phyloP scores from a whole-genome alignment of 2,329 filamentous ascomycete species.

The Clonostachys solani region DNA sequence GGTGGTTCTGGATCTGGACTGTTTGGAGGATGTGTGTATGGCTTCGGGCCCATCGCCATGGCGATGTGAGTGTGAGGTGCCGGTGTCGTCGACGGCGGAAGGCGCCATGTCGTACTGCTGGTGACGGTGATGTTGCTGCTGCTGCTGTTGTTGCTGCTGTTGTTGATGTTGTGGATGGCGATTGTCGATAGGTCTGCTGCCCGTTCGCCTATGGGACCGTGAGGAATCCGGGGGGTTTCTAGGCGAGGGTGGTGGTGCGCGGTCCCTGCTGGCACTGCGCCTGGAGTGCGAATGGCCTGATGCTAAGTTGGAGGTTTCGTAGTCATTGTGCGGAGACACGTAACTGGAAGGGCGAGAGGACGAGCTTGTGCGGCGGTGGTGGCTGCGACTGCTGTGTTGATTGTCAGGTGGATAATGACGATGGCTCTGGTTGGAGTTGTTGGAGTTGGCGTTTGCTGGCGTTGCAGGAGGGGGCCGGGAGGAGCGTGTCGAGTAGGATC shows the following conservation, averaged over 20 bases:
- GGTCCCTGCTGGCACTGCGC: constrained; percentile 62
- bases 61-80: constrained; percentile 19
- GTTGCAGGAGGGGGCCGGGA: background rate
- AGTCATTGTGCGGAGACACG: constrained; percentile 58
- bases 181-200: constrained; percentile 16
- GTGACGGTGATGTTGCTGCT: background rate
- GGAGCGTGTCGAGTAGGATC: background rate
- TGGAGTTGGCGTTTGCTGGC: background rate
- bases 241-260: constrained; percentile 42
- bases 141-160: constrained; percentile 10
- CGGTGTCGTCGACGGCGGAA: background rate
- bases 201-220: constrained; percentile 30
- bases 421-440: background rate
- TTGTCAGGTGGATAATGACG: background rate
- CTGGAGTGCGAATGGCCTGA: constrained; percentile 43
- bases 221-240: constrained; percentile 35
- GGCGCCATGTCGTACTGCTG: background rate
- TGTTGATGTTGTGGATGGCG: constrained; percentile 20
- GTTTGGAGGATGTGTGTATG: constrained; percentile 34
- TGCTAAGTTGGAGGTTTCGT: constrained; percentile 67
- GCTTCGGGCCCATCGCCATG: constrained; percentile 41
- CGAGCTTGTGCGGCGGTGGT: constrained; percentile 3
- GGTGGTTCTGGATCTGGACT: constrained; percentile 65
- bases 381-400: background rate
- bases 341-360: constrained; percentile 26